Percentiles rank a stretch among this genome's conserved stretches.
phyloP scores from a whole-genome alignment of 331 rosid species.

The Quercus lobata region DNA sequence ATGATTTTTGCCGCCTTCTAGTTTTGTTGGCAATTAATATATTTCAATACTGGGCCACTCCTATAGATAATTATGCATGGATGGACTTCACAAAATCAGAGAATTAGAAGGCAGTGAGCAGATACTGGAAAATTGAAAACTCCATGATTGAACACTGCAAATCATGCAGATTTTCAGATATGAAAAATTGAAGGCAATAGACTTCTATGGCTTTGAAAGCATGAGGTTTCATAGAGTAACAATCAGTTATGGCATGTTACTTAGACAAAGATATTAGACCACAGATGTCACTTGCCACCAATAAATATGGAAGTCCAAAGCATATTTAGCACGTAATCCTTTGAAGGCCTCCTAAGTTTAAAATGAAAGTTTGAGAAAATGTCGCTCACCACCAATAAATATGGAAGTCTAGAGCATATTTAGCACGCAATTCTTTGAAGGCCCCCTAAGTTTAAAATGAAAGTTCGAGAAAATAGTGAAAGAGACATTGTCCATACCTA shows the following conservation, averaged over 20 bases:
- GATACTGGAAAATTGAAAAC: background rate
- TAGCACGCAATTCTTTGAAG: background rate
- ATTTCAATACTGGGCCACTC: too few relatives aligned
- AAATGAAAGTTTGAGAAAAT: background rate
- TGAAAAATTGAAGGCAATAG: background rate
- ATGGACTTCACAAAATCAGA: background rate
- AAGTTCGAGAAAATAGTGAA: background rate
- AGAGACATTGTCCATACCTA: conserved; percentile 42
- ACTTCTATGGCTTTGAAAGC: background rate
- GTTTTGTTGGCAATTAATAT: background rate
- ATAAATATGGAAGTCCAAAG: background rate
- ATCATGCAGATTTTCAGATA: background rate
- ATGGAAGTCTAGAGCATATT: background rate
- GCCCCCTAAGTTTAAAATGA: background rate
- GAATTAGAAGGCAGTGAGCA: background rate
- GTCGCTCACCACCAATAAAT: conserved; percentile 1
- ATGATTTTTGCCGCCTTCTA: background rate
- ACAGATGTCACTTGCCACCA: conserved; percentile 6
- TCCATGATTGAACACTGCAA: background rate
- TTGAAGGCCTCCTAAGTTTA: too few relatives aligned
- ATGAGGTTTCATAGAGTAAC: background rate
- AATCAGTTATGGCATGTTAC: background rate
- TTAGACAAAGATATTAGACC: background rate
- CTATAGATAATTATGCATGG: too few relatives aligned
- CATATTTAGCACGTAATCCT: background rate